These are phyloP conservation scores for Proliferodiscus dingleyae DNA, from an alignment of 2,329 filamentous ascomycete species.

Conservation along the genomic window DNA sequence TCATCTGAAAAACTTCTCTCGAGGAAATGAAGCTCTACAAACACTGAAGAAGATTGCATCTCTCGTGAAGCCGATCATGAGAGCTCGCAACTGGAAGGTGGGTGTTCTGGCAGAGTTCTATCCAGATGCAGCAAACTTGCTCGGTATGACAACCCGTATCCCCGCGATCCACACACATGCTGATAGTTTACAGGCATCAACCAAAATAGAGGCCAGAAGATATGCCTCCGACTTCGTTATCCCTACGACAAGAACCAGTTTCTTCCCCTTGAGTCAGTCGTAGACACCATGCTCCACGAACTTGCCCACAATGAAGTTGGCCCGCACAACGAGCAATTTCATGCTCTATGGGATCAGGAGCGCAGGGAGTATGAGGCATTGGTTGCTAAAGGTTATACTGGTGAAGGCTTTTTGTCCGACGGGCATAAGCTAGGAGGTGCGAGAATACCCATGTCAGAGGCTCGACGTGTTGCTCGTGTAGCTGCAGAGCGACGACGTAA, in stretches of 20 bases:
- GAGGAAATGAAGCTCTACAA: slow-evolving; percentile 47
- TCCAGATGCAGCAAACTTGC: slow-evolving; percentile 65
- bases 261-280: slow-evolving; percentile 70
- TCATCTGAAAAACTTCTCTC: slow-evolving; percentile 44
- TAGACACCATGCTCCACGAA: slow-evolving; percentile 93
- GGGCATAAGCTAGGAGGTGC: slow-evolving; percentile 70
- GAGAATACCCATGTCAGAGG: slow-evolving; percentile 64
- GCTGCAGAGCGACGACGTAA: slow-evolving; percentile 66
- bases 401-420: slow-evolving; percentile 77
- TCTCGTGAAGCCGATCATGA: slow-evolving; percentile 91
- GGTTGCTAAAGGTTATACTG: slow-evolving; percentile 77
- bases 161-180: not conserved
- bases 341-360: slow-evolving; percentile 83
- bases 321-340: slow-evolving; percentile 77
- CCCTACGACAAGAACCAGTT: slow-evolving; percentile 71
- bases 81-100: slow-evolving; percentile 77
- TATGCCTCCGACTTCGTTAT: slow-evolving; percentile 78
- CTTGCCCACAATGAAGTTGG: slow-evolving; percentile 83
- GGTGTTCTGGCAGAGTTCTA: slow-evolving; percentile 79
- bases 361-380: slow-evolving; percentile 79
- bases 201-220: slow-evolving; percentile 68
- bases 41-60: slow-evolving; percentile 78
- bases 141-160: slow-evolving; percentile 48
- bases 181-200: slow-evolving; percentile 60
- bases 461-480: slow-evolving; percentile 65